Evolutionary conservation across 2,329 filamentous ascomycete genomes (phyloP).

Genomic region (Aspergillus pseudoglaucus): DNA sequence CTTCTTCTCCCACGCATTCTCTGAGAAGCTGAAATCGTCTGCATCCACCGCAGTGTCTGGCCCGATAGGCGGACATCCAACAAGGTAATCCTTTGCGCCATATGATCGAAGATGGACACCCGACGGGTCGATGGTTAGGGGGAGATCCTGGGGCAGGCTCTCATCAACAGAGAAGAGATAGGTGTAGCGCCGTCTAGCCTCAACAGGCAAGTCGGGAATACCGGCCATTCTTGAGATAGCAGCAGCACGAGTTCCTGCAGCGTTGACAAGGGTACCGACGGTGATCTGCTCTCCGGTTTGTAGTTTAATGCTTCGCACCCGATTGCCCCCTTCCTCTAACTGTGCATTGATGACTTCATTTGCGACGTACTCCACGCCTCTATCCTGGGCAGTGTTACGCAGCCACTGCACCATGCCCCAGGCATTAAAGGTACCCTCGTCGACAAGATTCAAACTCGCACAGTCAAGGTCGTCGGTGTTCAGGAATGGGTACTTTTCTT

Average conservation of each 20-base stretch:
- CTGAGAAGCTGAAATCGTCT: constrained; percentile 10
- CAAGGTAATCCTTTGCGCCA: constrained; percentile 9
- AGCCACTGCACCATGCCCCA: constrained; percentile 9
- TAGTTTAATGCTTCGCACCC: background rate
- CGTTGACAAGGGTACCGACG: constrained; percentile 1
- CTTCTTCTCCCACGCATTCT: constrained; percentile 10
- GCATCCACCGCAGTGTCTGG: constrained; percentile 11
- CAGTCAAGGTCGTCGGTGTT: no score
- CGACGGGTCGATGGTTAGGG: constrained; percentile 11
- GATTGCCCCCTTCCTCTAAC: background rate
- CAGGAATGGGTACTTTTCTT: no score
- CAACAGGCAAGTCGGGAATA: constrained; percentile 5
- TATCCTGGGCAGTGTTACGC: constrained; percentile 3
- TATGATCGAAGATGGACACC: constrained; percentile 12
- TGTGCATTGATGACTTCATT: constrained; percentile 1
- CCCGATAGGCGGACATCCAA: constrained; percentile 11
- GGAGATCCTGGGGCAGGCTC: constrained; percentile 8
- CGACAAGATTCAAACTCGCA: constrained; percentile 8
- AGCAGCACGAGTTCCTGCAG: constrained; percentile 1
- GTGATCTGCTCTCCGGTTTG: background rate
- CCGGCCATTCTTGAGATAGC: constrained; percentile 1
- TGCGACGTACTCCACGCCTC: constrained; percentile 2
- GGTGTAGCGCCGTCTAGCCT: constrained; percentile 11
- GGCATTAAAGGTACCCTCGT: constrained; percentile 11
- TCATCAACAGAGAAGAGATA: constrained; percentile 12